phyloP scores from a whole-genome alignment of 495 filamentous ascomycete genomes.

The Pseudevernia furfuracea region DNA sequence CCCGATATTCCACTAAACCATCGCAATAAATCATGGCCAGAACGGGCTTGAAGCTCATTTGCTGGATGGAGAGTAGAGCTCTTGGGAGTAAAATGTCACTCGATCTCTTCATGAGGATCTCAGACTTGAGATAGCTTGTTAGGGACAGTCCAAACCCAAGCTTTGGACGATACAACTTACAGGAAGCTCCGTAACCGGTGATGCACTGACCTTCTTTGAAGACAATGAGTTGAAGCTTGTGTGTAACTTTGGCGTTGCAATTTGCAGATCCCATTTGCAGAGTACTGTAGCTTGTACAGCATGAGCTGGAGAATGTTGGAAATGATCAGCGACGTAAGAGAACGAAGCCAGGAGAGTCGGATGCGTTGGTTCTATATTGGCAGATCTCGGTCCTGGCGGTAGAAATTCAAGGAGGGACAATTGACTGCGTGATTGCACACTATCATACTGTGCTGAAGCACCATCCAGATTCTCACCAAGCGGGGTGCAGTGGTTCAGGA shows the following conservation, averaged over 20 bases:
- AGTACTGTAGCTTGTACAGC: constrained; percentile 60
- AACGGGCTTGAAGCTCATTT: constrained; percentile 57
- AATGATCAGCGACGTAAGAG: constrained; percentile 47
- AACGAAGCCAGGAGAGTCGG: constrained; percentile 66
- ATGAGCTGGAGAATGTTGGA: constrained; percentile 45
- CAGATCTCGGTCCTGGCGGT: constrained; percentile 47
- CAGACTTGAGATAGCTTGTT: constrained; percentile 37
- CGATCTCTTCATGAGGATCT: constrained; percentile 54
- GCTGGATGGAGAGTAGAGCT: constrained; percentile 57
- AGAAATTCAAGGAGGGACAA: constrained; percentile 62
- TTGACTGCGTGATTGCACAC: constrained; percentile 31
- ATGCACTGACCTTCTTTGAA: constrained; percentile 50
- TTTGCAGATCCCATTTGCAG: constrained; percentile 68
- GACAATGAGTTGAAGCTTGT: constrained; percentile 67
- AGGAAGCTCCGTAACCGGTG: constrained; percentile 33
- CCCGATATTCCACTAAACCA: constrained; percentile 68
- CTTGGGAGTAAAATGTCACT: constrained; percentile 58
- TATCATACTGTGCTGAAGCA: not conserved
- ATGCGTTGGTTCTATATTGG: constrained; percentile 41
- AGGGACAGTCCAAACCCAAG: not conserved
- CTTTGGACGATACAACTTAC: constrained; percentile 23
- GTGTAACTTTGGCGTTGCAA: constrained; percentile 53
- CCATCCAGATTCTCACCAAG: constrained; percentile 24
- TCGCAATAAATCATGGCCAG: constrained; percentile 66
- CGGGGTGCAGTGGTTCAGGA: constrained; percentile 41